Percentiles rank a stretch among this genome's conserved stretches.
Evolutionary conservation across 495 filamentous ascomycete species (phyloP).

Genomic region (Penicillium pancosmium): DNA sequence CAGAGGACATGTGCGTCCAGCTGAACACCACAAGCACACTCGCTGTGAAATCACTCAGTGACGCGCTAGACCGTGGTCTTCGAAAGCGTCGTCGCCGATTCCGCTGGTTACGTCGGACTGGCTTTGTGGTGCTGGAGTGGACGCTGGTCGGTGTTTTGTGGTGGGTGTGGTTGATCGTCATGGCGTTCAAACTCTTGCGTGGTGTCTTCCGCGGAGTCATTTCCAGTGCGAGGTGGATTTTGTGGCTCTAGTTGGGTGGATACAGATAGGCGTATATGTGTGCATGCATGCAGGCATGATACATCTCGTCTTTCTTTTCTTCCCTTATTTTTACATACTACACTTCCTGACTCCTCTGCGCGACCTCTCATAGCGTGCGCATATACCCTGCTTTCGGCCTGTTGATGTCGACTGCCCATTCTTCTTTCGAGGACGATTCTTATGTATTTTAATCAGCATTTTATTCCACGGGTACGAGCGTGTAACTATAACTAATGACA

Average conservation of each 20-base stretch:
- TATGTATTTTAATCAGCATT: conserved; percentile 5
- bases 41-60: conserved; percentile 73
- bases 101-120: conserved; percentile 68
- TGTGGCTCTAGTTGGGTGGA: conserved; percentile 60
- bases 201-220: conserved; percentile 61
- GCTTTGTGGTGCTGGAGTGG: conserved; percentile 79
- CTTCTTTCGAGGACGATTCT: conserved; percentile 1
- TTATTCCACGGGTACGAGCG: neutral
- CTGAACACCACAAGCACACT: conserved; percentile 74
- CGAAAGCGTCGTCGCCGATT: conserved; percentile 69
- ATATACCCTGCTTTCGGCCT: conserved; percentile 11
- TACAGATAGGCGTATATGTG: neutral
- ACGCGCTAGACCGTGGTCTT: conserved; percentile 73
- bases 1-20: conserved; percentile 72
- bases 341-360: neutral
- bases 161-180: conserved; percentile 82
- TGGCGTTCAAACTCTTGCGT: conserved; percentile 63
- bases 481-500: neutral
- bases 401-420: neutral
- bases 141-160: conserved; percentile 77
- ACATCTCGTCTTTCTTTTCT: neutral
- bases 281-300: neutral
- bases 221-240: conserved; percentile 68
- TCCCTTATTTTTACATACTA: neutral
- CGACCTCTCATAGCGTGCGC: conserved; percentile 6